Evolutionary conservation across 2,329 filamentous ascomycete genomes (phyloP).

Genomic region (Fusarium sarcochroum): DNA sequence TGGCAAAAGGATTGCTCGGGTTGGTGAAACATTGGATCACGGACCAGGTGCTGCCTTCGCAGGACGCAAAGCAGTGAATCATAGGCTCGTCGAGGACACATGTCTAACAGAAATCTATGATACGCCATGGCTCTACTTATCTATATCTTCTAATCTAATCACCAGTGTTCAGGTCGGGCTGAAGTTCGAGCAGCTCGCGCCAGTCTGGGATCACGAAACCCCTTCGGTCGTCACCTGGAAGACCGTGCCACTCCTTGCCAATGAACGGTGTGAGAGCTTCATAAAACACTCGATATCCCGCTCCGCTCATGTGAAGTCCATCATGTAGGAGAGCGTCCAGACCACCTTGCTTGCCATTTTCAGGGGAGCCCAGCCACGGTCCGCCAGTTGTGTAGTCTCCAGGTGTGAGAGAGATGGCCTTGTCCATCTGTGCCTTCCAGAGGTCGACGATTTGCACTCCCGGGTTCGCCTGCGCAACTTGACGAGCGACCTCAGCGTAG

Average conservation of each 20-base stretch:
- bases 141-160: slow-evolving; percentile 13
- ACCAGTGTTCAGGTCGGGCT: slow-evolving; percentile 26
- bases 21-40: slow-evolving; percentile 1
- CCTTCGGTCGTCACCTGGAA: slow-evolving; percentile 53
- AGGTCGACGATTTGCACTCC: slow-evolving; percentile 82
- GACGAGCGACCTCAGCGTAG: slow-evolving; percentile 73
- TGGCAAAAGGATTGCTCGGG: slow-evolving; percentile 10
- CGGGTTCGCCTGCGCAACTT: slow-evolving; percentile 77
- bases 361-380: slow-evolving; percentile 64
- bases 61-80: not conserved
- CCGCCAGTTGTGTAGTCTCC: slow-evolving; percentile 68
- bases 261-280: slow-evolving; percentile 64
- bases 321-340: slow-evolving; percentile 68
- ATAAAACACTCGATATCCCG: slow-evolving; percentile 68
- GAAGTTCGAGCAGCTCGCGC: slow-evolving; percentile 50
- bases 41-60: not conserved
- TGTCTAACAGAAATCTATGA: not conserved
- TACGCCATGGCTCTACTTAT: not conserved
- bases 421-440: slow-evolving; percentile 82
- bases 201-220: slow-evolving; percentile 66
- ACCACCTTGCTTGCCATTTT: slow-evolving; percentile 65
- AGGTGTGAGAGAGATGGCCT: slow-evolving; percentile 71
- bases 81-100: too few species aligned
- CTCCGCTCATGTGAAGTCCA: slow-evolving; percentile 69
- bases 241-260: slow-evolving; percentile 58